These are phyloP conservation scores for Malus sieversii DNA, from an alignment of 306 rosid species.

Conservation along the genomic window DNA sequence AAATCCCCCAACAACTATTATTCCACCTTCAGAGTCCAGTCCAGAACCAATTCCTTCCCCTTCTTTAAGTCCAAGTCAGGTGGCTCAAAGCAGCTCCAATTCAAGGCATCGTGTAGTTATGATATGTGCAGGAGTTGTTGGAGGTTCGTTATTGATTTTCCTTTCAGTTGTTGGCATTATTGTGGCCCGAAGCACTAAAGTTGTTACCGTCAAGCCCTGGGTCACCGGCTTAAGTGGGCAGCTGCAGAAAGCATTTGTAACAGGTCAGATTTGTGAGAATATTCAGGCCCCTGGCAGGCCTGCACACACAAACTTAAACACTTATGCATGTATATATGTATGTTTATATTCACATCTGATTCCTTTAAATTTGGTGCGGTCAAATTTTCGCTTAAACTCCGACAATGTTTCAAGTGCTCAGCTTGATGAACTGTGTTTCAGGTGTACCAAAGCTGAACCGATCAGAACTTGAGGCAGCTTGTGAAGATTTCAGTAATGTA, in stretches of 20 bases:
- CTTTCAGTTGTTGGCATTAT: constrained; percentile 27
- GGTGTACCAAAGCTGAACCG: constrained; percentile 86
- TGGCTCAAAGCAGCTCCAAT: constrained; percentile 15
- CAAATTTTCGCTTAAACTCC: not conserved
- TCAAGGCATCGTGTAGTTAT: constrained; percentile 21
- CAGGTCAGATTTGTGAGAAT: constrained; percentile 41
- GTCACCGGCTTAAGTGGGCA: constrained; percentile 94
- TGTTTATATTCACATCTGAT: not conserved
- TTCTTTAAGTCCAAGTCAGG: constrained; percentile 29
- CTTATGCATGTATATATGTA: not conserved
- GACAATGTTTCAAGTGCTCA: not conserved
- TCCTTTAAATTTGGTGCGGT: not conserved
- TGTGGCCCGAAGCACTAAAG: constrained; percentile 51
- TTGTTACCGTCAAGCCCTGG: constrained; percentile 86
- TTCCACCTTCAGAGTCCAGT: constrained; percentile 23
- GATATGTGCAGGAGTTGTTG: constrained; percentile 42
- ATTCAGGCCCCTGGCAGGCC: not conserved
- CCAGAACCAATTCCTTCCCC: constrained; percentile 32
- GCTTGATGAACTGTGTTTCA: constrained; percentile 20
- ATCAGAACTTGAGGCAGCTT: constrained; percentile 69
- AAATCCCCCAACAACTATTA: constrained; percentile 27
- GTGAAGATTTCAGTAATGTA: constrained; percentile 94
- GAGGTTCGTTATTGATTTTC: constrained; percentile 42
- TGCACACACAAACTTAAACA: not conserved
- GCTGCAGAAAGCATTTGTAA: constrained; percentile 81